Evolutionary conservation across 805 yeast species (phyloP).

Genomic region (Yamadazyma philogaea): DNA sequence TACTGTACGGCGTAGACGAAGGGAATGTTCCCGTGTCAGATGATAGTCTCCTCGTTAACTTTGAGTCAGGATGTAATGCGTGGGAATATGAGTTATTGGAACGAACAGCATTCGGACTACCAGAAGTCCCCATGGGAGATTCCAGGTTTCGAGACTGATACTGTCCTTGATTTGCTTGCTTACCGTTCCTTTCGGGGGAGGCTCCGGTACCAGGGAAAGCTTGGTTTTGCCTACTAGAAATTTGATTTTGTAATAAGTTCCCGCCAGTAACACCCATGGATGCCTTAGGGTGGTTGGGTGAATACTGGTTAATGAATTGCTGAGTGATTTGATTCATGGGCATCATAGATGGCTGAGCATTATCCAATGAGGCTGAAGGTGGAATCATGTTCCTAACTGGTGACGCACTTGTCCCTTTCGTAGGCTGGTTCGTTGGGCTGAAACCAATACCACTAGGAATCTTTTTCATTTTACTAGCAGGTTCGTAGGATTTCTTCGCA

Average conservation of each 20-base stretch:
- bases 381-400: constrained; percentile 12
- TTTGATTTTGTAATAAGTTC: not conserved
- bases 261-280: not conserved
- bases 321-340: constrained; percentile 5
- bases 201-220: not conserved
- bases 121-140: constrained; percentile 1
- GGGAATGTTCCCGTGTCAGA: constrained; percentile 2
- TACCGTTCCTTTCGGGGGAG: not conserved
- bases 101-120: constrained; percentile 4
- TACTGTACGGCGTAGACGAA: not conserved
- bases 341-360: not conserved
- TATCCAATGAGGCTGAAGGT: not conserved
- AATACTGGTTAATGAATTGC: constrained; percentile 7
- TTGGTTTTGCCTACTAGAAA: not conserved
- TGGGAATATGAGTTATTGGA: constrained; percentile 6
- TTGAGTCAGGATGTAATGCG: not conserved
- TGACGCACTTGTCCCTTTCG: constrained; percentile 5
- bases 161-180: constrained; percentile 1
- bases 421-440: constrained; percentile 8
- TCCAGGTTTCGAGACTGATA: not conserved
- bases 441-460: constrained; percentile 6
- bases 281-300: not conserved
- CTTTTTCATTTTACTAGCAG: constrained; percentile 33
- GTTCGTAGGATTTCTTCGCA: constrained; percentile 30
- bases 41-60: constrained; percentile 1